Evolutionary conservation across 352 stramenopile genomes (phyloP), one percentile per base, ranked within the genome.

Genomic region (Peronospora belbahrii): DNA sequence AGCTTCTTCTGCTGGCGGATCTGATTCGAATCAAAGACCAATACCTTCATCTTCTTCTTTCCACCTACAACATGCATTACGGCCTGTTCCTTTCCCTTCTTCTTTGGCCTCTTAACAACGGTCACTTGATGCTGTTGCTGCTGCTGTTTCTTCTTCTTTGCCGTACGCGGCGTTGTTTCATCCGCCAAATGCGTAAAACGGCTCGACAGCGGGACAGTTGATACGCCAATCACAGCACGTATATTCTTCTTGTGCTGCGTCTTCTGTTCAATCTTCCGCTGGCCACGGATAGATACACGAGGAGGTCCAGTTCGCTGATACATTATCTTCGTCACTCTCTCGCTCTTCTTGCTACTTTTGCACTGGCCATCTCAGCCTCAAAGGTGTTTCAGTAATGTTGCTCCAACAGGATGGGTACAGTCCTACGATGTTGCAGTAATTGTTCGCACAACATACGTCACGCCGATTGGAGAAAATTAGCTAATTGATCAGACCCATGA

Each of bases 101-200:
- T 57, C 22, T 45, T 36, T 42, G 52, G 37, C 49, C 63, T 25
- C 52, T 64, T 68, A 8, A 65, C 59, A 18, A 67, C 56, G n/a
- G 48, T 59, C 43, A 73, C 59, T 22, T 71, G 62, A 27, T 74
- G 60, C 36, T 77, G 57, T 37, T 41, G 32, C 43, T n/a, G n/a
- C n/a, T n/a, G n/a, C n/a, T n/a, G n/a, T n/a, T n/a, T n/a, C n/a
- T n/a, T n/a, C n/a, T 65, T 52, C 17, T 54, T 50, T 31, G 49
- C 22, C 32, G 48, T 48, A 36, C 40, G 37, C 28, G 57, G 48
- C 14, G 56, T 39, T 14, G 58, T 54, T 30, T 81, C 62, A 23
- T 82, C 73, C 25, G 82, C 69, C 51, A 93, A 54, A 19, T 65
- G 44, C 33, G 68, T 75, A 61, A 91, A 94, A 46, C 79, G 82